Base-by-base conservation (phyloP, 1,139 yeast species). In the Suhomyces bribrorum region DNA sequence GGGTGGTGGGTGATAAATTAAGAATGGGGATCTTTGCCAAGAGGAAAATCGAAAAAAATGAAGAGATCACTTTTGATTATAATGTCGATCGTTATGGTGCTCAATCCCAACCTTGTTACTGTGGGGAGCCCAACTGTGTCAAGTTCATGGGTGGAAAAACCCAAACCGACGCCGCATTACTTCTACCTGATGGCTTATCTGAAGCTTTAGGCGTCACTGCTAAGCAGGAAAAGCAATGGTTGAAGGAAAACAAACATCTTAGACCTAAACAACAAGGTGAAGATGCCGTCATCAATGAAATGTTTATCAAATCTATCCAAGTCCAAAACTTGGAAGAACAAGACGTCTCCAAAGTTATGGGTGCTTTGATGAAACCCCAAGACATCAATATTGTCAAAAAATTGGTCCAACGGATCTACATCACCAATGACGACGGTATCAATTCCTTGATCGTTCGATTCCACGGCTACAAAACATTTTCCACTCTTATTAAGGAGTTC, bases 81-180 rank as follows among this genome's bases (percentile, higher is more conserved):
- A 92, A 92, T 56, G 97, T 92, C 18, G 98, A 92, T 62, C 73
- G 98, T 44, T 92, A 89, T 60, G 98, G 98, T 18, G 95, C 97
- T 2, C 83, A 82, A 46, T 89, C 95, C 6, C 97, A 92, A 63
- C 86, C 88, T 16, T 92, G 98, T 62, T 86, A 86, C 62, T 92
- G 98, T 66, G 97, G 95, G 2, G 95, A 90, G 48, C 75, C 85
- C 17, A 90, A 87, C 62, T 92, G 98, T 73, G 75, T 88, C 32
- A 96, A 96, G 23, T 82, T 86, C 47, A 79, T 92, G 71, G 98
- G 98, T 47, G 97, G 98, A 31, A 90, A 89, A 61, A 89, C 96
- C 3, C 97, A 92, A 65, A 89, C 97, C 2, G 95, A 87, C 52
- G 87, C 92, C 18, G 90, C 92, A 2, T 74, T 86, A 31, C 68